phyloP scores from a whole-genome alignment of 345 rosid species.

The Garcia nutans region DNA sequence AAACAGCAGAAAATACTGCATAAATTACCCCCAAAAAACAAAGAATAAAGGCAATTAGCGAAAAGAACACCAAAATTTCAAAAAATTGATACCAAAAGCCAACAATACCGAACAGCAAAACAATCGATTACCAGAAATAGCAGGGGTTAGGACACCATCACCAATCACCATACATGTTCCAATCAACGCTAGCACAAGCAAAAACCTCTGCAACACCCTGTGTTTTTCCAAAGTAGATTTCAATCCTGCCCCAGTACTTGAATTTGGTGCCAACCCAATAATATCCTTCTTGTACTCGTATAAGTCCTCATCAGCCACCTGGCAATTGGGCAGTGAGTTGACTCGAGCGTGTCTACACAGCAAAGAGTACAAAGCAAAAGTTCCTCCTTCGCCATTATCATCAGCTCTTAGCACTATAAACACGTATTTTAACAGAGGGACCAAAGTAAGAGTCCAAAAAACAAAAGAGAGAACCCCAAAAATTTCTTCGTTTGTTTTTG shows the following conservation, averaged over 20 bases:
- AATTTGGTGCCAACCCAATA: slow-evolving; percentile 31
- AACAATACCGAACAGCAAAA: slow-evolving; percentile 12
- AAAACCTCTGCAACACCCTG: slow-evolving; percentile 61
- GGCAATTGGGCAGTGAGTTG: slow-evolving; percentile 77
- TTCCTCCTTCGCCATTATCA: slow-evolving; percentile 93
- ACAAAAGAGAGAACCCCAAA: slow-evolving; percentile 83
- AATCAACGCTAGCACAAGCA: slow-evolving; percentile 77
- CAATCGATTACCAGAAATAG: slow-evolving; percentile 66
- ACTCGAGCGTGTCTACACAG: slow-evolving; percentile 86
- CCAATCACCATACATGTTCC: slow-evolving; percentile 98
- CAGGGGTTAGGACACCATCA: slow-evolving; percentile 88
- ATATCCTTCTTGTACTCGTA: slow-evolving; percentile 57
- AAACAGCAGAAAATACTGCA: slow-evolving; percentile 89
- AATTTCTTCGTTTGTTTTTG: slow-evolving; percentile 85
- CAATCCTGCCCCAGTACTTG: slow-evolving; percentile 50
- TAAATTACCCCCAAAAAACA: slow-evolving; percentile 7
- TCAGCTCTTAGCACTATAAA: slow-evolving; percentile 81
- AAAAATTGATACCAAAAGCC: not conserved
- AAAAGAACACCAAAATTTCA: not conserved
- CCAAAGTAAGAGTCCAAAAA: slow-evolving; percentile 84
- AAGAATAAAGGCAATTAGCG: slow-evolving; percentile 11
- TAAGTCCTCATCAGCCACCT: slow-evolving; percentile 74
- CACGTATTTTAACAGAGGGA: slow-evolving; percentile 84
- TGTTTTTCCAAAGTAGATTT: slow-evolving; percentile 67
- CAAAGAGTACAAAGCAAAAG: slow-evolving; percentile 86